These are phyloP conservation scores for Dactylorhiza incarnata DNA, from an alignment of 106 monocot species.

Conservation along the genomic window DNA sequence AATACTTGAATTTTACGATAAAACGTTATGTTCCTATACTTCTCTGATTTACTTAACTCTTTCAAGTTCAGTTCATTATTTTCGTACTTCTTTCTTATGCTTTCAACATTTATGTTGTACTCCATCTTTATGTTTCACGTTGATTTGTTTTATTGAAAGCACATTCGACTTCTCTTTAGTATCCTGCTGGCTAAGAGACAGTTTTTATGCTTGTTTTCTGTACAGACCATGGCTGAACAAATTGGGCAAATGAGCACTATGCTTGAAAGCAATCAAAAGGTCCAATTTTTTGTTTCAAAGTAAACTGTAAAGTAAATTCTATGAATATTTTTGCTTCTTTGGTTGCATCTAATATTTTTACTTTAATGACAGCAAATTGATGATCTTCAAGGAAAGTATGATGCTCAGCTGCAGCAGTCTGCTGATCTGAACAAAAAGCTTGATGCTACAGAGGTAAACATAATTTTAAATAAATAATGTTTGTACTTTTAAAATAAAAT, in stretches of 20 bases:
- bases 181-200: no score
- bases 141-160: no score
- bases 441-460: conserved; percentile 62
- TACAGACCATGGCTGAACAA: conserved; percentile 78
- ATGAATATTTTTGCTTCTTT: not conserved
- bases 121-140: no score
- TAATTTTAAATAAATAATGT: not conserved
- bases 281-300: conserved; percentile 16
- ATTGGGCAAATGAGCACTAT: conserved; percentile 66
- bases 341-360: conserved; percentile 1
- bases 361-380: conserved; percentile 51
- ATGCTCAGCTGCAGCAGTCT: conserved; percentile 44
- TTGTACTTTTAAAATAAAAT: not conserved
- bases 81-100: no score
- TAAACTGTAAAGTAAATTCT: not conserved
- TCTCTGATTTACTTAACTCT: no score
- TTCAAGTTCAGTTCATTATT: no score
- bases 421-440: conserved; percentile 62
- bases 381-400: conserved; percentile 60
- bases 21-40: no score
- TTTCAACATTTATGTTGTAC: no score
- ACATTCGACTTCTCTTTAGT: no score
- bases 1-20: no score
- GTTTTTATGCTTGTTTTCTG: not conserved
- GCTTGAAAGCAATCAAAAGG: conserved; percentile 77